phyloP scores from a whole-genome alignment of 192 early-diverging fungal species.

The Gamsiella multidivaricata region DNA sequence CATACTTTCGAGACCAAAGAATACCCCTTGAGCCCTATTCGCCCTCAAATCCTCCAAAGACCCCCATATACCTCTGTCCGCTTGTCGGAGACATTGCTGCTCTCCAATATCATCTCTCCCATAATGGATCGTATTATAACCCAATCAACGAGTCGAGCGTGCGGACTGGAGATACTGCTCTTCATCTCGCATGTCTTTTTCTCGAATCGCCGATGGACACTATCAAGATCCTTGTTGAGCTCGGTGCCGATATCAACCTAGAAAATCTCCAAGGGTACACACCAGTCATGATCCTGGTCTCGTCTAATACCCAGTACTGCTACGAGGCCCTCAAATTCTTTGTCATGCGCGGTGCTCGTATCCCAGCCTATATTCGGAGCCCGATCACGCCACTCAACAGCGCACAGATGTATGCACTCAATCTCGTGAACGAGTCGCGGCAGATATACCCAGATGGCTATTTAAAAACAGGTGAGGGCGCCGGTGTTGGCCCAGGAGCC shows the following conservation, averaged over 20 bases:
- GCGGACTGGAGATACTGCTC: slow-evolving; percentile 43
- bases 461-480: background rate
- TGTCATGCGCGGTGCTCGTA: slow-evolving; percentile 49
- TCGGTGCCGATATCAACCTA: slow-evolving; percentile 50
- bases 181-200: slow-evolving; percentile 48
- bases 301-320: slow-evolving; percentile 48
- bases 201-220: slow-evolving; percentile 43
- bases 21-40: slow-evolving; percentile 15
- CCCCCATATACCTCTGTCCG: slow-evolving; percentile 47
- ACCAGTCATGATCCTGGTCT: slow-evolving; percentile 47
- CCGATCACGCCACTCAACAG: slow-evolving; percentile 47
- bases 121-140: slow-evolving; percentile 11
- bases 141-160: slow-evolving; percentile 50
- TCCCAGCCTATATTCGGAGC: slow-evolving; percentile 44
- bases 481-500: slow-evolving; percentile 1
- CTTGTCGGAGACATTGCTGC: slow-evolving; percentile 44
- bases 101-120: slow-evolving; percentile 32
- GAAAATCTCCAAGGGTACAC: slow-evolving; percentile 51
- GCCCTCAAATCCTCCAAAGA: slow-evolving; percentile 32
- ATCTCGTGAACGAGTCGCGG: slow-evolving; percentile 40
- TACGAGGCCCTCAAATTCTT: slow-evolving; percentile 51
- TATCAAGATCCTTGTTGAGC: slow-evolving; percentile 42
- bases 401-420: slow-evolving; percentile 41
- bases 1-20: slow-evolving; percentile 18
- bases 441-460: background rate